Base-by-base conservation (phyloP, 192 early-diverging fungal species). In the Linnemannia zychae region DNA sequence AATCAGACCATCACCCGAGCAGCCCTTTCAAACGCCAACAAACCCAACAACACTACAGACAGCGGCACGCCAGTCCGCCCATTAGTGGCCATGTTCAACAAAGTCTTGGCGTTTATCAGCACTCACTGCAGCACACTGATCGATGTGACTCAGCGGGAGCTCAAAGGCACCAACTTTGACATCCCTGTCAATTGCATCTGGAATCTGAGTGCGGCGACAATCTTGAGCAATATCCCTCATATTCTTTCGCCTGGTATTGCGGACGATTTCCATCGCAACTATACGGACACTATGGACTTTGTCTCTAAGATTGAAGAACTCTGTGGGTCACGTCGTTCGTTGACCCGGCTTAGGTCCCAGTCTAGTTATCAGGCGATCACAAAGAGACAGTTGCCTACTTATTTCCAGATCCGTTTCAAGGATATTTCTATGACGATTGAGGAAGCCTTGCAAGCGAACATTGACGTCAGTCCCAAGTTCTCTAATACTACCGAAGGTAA, bases 191-290 rank as follows among this genome's bases (percentile, higher is more conserved):
- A 96, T 74, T 88, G 88, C 37, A 76, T 96, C 37, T 96, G 93
- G 93, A 81, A 79, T 6, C 81, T 91, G 46, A 81, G 91, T 0
- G 78, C 87, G 7, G 89, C 90, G 0, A 57, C 76, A 11, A 91
- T 95, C 16, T 72, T 89, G 18, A 86, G 88, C 49, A 82, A 88
- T 24, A 86, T 91, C 36, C 72, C 85, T 12, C 75, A 86, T 22
- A 94, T 95, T 38, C 92, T 94, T 75, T 89, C 88, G 38, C 81
- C 91, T 40, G 94, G 93, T 18, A 93, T 93, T 67, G 89, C 95
- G 2, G 93, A 94, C 69, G 82, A 91, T 1, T 96, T 95, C 82
- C 94, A 95, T 73, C 80, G 91, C 87, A 93, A 93, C 53, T 93
- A 93, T 66, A 90, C 79, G 4, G 87, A 90, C 33, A 90, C 92